phyloP scores from a whole-genome alignment of 495 filamentous ascomycete species.

The Aspergillus saccharolyticus region DNA sequence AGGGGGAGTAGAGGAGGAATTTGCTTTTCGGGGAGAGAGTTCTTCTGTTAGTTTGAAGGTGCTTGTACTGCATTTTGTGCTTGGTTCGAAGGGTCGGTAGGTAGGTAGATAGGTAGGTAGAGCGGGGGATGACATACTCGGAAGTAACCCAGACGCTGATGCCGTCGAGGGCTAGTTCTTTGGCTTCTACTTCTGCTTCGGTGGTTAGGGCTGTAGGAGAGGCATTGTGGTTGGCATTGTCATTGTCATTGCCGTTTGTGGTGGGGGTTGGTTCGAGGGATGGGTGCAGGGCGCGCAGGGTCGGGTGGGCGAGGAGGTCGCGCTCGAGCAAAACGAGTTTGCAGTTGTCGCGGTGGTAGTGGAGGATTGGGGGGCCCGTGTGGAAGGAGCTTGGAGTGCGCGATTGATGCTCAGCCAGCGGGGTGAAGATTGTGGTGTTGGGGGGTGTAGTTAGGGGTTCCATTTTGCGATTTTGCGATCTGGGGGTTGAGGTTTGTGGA shows the following conservation, averaged over 20 bases:
- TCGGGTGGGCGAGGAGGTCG: constrained; percentile 33
- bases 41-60: no score
- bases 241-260: constrained; percentile 2
- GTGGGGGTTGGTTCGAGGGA: not conserved
- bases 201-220: constrained; percentile 18
- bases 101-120: not conserved
- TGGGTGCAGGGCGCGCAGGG: constrained; percentile 24
- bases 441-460: constrained; percentile 48
- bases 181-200: constrained; percentile 11
- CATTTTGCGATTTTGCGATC: constrained; percentile 26
- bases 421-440: constrained; percentile 55
- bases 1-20: constrained; percentile 64
- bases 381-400: constrained; percentile 83
- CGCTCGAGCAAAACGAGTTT: constrained; percentile 50
- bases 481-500: not conserved
- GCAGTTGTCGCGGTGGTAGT: constrained; percentile 62
- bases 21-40: constrained; percentile 43
- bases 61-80: not conserved
- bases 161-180: constrained; percentile 38
- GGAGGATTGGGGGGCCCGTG: constrained; percentile 69
- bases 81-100: not conserved
- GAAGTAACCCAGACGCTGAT: constrained; percentile 77
- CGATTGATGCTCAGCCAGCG: constrained; percentile 73
- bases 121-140: constrained; percentile 49
- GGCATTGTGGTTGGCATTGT: constrained; percentile 8